Conservation (phyloP, 2,329 filamentous ascomycete genomes). For the Meredithiella fracta region DNA sequence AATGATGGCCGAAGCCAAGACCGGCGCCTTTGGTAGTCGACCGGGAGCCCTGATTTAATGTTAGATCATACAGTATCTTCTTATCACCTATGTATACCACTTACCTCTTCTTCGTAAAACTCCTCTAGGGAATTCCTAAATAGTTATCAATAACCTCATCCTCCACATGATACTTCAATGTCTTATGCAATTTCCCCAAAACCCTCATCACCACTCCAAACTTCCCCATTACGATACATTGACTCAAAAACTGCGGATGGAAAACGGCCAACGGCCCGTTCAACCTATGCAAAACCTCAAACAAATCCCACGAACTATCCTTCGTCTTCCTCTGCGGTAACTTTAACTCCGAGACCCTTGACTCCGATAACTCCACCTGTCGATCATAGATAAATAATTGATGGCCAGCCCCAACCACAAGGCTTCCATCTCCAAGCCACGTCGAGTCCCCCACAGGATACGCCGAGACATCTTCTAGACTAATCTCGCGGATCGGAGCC, state of each 20-base stretch:
- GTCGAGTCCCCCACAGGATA: slow-evolving; percentile 86
- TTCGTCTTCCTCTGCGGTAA: slow-evolving; percentile 27
- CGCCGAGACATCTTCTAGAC: slow-evolving; percentile 63
- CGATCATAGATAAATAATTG: slow-evolving; percentile 77
- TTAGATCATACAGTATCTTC: neutral
- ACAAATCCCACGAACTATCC: slow-evolving; percentile 48
- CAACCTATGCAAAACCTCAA: slow-evolving; percentile 64
- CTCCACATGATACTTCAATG: slow-evolving; percentile 66
- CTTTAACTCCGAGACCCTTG: slow-evolving; percentile 36
- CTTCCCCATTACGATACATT: slow-evolving; percentile 74
- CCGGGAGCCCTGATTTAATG: slow-evolving; percentile 14
- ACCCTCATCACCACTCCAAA: slow-evolving; percentile 53
- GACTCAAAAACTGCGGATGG: slow-evolving; percentile 77
- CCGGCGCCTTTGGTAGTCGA: neutral
- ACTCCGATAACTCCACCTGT: slow-evolving; percentile 47
- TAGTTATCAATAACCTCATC: slow-evolving; percentile 69
- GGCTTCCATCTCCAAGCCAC: slow-evolving; percentile 71
- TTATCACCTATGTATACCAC: neutral
- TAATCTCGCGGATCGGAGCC: slow-evolving; percentile 70
- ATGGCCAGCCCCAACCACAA: slow-evolving; percentile 80
- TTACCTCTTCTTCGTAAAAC: slow-evolving; percentile 29
- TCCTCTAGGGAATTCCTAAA: slow-evolving; percentile 47
- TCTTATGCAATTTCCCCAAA: slow-evolving; percentile 54
- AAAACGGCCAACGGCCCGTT: slow-evolving; percentile 82
- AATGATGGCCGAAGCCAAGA: neutral